phyloP scores from a whole-genome alignment of 768 basidiomycete species.

The Leccinum incarnatum region DNA sequence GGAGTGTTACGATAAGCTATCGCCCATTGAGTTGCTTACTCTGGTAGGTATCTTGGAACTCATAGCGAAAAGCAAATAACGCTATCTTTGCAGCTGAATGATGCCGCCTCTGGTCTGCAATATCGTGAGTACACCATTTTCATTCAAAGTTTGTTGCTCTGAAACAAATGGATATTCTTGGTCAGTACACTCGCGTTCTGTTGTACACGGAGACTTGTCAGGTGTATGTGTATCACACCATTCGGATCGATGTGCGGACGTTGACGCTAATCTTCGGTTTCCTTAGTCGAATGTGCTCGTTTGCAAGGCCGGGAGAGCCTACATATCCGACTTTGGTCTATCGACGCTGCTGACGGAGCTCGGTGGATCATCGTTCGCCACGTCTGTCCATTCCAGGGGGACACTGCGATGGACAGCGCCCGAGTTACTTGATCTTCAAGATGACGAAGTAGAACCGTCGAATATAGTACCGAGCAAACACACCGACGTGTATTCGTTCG shows the following conservation, averaged over 20 bases:
- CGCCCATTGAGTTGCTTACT: conserved; percentile 1
- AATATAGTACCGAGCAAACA: conserved; percentile 4
- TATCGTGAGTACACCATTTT: conserved; percentile 10
- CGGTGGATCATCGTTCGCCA: conserved; percentile 33
- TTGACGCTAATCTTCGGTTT: background rate
- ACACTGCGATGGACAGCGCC: conserved; percentile 28
- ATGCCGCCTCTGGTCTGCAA: conserved; percentile 19
- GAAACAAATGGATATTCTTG: background rate
- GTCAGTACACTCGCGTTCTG: conserved; percentile 16
- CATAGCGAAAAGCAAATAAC: background rate
- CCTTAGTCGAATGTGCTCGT: conserved; percentile 18
- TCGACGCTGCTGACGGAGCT: conserved; percentile 41
- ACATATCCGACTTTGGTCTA: conserved; percentile 43
- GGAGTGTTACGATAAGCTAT: conserved; percentile 8
- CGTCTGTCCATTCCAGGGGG: conserved; percentile 32
- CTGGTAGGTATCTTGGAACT: background rate
- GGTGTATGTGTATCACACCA: conserved; percentile 18
- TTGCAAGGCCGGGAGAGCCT: conserved; percentile 11
- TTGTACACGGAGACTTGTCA: conserved; percentile 19
- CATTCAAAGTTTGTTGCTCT: background rate
- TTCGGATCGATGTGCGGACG: background rate
- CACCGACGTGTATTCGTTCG: conserved; percentile 21
- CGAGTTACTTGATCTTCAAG: conserved; percentile 32
- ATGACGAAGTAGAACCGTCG: conserved; percentile 13
- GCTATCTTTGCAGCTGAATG: conserved; percentile 9